Evolutionary conservation across 805 yeast genomes (phyloP).

Genomic region (Candida easanensis): DNA sequence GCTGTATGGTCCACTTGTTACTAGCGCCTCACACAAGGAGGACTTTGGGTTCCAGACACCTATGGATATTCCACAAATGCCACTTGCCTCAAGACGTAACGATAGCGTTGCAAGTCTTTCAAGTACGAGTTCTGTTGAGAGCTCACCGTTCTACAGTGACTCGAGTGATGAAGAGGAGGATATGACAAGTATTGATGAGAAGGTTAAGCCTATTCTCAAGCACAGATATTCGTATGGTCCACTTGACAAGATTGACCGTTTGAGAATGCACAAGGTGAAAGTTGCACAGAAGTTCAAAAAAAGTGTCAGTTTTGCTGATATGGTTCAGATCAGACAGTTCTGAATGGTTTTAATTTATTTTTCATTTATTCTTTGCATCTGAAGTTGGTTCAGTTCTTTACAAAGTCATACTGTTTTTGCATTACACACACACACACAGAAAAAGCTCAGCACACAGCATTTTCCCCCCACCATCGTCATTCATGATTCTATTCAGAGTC

Average conservation of each 20-base stretch:
- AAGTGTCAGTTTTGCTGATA: constrained; percentile 27
- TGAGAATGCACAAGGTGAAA: neutral
- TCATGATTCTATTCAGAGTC: no score
- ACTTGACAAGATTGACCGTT: constrained; percentile 10
- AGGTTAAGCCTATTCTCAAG: constrained; percentile 24
- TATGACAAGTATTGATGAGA: neutral
- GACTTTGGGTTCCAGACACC: constrained; percentile 12
- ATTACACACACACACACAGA: neutral
- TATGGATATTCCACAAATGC: neutral
- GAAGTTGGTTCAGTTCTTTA: no score
- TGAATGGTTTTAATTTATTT: constrained; percentile 3
- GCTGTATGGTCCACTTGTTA: constrained; percentile 79
- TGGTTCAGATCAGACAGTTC: constrained; percentile 28
- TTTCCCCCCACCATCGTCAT: no score
- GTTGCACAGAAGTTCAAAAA: constrained; percentile 12
- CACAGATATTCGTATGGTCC: constrained; percentile 11
- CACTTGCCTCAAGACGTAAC: constrained; percentile 3
- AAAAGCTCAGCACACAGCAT: no score
- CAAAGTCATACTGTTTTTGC: neutral
- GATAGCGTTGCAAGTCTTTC: constrained; percentile 11
- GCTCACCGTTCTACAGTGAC: constrained; percentile 17
- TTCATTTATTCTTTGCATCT: neutral
- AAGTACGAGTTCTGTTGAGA: constrained; percentile 8
- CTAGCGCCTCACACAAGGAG: constrained; percentile 8
- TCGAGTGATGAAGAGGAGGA: constrained; percentile 14